A percentile compares a stretch with the other conserved stretches of the same genome.
Evolutionary conservation across 495 filamentous ascomycete genomes (phyloP).

Genomic region (Lasiosphaeriaceae sp.): DNA sequence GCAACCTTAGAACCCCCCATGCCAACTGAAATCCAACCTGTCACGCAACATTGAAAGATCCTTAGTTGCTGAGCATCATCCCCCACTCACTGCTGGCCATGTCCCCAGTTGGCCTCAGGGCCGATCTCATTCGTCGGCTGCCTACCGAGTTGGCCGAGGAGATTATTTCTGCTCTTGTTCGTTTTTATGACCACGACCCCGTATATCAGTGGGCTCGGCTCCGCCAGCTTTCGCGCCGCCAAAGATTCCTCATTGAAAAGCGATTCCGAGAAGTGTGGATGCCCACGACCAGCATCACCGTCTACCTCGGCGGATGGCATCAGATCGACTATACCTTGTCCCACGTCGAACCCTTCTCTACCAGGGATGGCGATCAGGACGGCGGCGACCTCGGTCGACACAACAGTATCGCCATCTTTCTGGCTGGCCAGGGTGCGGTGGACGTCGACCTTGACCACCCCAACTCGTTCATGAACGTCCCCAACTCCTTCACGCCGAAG

Average conservation of each 20-base stretch:
- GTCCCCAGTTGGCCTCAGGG: not conserved
- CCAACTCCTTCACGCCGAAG: not conserved
- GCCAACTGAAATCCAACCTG: too few species aligned
- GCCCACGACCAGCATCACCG: not conserved
- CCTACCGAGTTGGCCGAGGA: not conserved
- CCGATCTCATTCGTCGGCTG: not conserved
- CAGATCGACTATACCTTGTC: not conserved
- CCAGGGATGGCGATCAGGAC: too few species aligned
- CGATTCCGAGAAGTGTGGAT: not conserved
- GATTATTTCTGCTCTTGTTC: not conserved
- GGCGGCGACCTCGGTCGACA: not conserved
- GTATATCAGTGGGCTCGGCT: not conserved
- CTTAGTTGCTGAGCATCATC: too few species aligned
- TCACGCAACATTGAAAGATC: too few species aligned
- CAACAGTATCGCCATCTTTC: not conserved
- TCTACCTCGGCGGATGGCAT: not conserved
- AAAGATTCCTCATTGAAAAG: not conserved
- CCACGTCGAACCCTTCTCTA: too few species aligned
- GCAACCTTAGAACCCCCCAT: too few species aligned
- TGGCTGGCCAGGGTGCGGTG: not conserved
- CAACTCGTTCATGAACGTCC: too few species aligned
- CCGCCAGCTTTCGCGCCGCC: not conserved
- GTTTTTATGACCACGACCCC: not conserved
- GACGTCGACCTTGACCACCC: not conserved
- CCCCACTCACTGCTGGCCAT: too few species aligned